Evolutionary conservation across 371 early-diverging fungal species (phyloP).

Genomic region (Rhizopus arrhizus): DNA sequence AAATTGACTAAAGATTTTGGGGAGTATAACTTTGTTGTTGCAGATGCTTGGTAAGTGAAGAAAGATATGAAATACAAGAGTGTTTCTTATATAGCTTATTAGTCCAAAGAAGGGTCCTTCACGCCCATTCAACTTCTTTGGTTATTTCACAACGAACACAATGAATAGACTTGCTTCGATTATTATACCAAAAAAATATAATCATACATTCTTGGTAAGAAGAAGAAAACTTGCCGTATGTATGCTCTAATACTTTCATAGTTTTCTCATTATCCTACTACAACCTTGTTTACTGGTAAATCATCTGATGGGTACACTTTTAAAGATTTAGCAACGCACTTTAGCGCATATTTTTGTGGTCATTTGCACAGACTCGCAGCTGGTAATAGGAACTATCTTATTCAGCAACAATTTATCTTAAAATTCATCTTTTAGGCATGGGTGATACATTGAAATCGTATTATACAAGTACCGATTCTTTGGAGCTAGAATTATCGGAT

Average conservation of each 20-base stretch:
- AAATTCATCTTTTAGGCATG: constrained; percentile 44
- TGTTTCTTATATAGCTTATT: neutral
- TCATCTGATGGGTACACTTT: constrained; percentile 64
- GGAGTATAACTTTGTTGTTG: constrained; percentile 79
- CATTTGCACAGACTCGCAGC: constrained; percentile 81
- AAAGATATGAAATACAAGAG: neutral
- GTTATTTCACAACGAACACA: constrained; percentile 70
- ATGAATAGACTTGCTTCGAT: constrained; percentile 71
- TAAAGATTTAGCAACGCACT: constrained; percentile 57
- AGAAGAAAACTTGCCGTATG: neutral
- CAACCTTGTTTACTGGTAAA: constrained; percentile 72
- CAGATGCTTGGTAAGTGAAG: constrained; percentile 75
- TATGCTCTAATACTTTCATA: constrained; percentile 14
- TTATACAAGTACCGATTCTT: constrained; percentile 55
- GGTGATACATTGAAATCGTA: constrained; percentile 71
- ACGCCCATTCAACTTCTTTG: constrained; percentile 91
- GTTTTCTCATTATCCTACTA: constrained; percentile 86
- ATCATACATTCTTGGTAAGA: constrained; percentile 66
- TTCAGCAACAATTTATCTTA: neutral
- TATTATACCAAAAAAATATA: constrained; percentile 36
- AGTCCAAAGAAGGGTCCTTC: constrained; percentile 79
- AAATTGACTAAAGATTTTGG: constrained; percentile 65
- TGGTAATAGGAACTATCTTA: constrained; percentile 34
- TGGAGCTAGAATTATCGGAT: constrained; percentile 87
- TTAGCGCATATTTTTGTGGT: constrained; percentile 83